A percentile compares a stretch with the other conserved stretches of the same genome.
Conservation (phyloP, 352 stramenopile genomes). For the Phytopythium boreale region DNA sequence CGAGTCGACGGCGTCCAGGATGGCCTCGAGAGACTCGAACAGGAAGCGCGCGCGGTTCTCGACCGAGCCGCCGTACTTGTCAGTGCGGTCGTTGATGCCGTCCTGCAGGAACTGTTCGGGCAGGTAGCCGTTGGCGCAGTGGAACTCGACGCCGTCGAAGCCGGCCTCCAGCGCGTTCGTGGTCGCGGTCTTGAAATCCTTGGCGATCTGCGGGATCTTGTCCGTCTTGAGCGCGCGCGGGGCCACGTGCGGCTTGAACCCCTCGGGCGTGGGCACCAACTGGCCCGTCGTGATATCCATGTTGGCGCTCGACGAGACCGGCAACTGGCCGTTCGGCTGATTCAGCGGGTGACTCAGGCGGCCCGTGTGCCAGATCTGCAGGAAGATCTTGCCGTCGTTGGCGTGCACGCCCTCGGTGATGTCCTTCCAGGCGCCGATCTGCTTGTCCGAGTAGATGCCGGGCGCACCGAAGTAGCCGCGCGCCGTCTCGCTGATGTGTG, state of each 20-base stretch:
- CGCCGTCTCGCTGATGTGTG: conserved; percentile 34
- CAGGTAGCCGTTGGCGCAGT: conserved; percentile 89
- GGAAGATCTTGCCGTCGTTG: conserved; percentile 29
- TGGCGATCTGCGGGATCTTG: conserved; percentile 64
- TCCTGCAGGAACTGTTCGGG: conserved; percentile 86
- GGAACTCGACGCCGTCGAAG: conserved; percentile 62
- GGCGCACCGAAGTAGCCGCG: conserved; percentile 30
- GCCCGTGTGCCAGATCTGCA: conserved; percentile 32
- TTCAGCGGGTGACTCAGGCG: conserved; percentile 26
- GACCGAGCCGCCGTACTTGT: conserved; percentile 74
- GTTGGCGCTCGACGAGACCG: conserved; percentile 44
- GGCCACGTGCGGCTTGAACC: conserved; percentile 28
- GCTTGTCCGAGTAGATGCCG: conserved; percentile 44
- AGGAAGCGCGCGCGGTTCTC: conserved; percentile 31
- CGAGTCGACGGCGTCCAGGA: conserved; percentile 35
- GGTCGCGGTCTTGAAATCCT: conserved; percentile 68
- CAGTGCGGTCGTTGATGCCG: conserved; percentile 68
- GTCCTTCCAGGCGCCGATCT: conserved; percentile 46
- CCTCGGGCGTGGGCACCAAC: conserved; percentile 22
- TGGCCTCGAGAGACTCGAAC: conserved; percentile 53
- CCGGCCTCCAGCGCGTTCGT: conserved; percentile 63
- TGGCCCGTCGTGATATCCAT: conserved; percentile 17
- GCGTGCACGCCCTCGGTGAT: conserved; percentile 62
- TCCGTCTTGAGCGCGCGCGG: conserved; percentile 62
- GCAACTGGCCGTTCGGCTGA: conserved; percentile 38